Conservation (phyloP, 2,329 filamentous ascomycete genomes). For the Cordyceps pruinosa region DNA sequence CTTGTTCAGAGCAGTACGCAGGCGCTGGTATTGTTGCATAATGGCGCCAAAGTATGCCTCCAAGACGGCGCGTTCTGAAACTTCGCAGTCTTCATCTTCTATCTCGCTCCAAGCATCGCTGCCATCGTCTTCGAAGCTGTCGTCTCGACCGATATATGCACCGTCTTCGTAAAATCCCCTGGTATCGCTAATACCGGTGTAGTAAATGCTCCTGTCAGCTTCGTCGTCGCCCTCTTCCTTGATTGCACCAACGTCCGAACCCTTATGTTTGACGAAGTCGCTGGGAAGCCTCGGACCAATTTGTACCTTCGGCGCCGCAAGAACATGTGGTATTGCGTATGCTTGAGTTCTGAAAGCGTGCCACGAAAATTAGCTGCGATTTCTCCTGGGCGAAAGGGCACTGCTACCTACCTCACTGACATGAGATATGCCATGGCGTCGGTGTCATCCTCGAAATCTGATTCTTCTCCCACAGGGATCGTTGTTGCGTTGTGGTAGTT, state of each 20-base stretch:
- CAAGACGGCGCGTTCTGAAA: slow-evolving; percentile 41
- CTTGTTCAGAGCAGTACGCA: slow-evolving; percentile 55
- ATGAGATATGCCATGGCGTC: slow-evolving; percentile 65
- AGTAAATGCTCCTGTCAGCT: slow-evolving; percentile 39
- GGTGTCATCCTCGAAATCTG: slow-evolving; percentile 60
- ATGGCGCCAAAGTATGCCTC: slow-evolving; percentile 63
- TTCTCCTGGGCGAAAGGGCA: not conserved
- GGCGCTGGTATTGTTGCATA: slow-evolving; percentile 53
- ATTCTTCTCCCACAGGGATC: slow-evolving; percentile 45
- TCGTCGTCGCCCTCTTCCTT: slow-evolving; percentile 24
- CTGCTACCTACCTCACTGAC: slow-evolving; percentile 60
- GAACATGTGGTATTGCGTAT: slow-evolving; percentile 62
- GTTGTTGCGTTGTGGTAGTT: slow-evolving; percentile 46
- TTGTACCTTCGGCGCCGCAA: slow-evolving; percentile 54
- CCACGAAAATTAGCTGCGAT: not conserved
- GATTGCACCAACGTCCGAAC: slow-evolving; percentile 25
- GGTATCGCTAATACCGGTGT: slow-evolving; percentile 43
- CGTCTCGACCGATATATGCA: slow-evolving; percentile 62
- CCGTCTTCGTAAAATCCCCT: slow-evolving; percentile 70
- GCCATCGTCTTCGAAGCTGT: slow-evolving; percentile 23
- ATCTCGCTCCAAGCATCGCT: slow-evolving; percentile 24
- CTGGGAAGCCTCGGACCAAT: slow-evolving; percentile 45
- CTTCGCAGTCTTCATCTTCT: slow-evolving; percentile 20
- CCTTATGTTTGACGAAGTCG: slow-evolving; percentile 23
- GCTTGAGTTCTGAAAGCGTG: slow-evolving; percentile 60